phyloP scores from a whole-genome alignment of 2,329 filamentous ascomycete species.

The Ophiostoma tasmaniense region DNA sequence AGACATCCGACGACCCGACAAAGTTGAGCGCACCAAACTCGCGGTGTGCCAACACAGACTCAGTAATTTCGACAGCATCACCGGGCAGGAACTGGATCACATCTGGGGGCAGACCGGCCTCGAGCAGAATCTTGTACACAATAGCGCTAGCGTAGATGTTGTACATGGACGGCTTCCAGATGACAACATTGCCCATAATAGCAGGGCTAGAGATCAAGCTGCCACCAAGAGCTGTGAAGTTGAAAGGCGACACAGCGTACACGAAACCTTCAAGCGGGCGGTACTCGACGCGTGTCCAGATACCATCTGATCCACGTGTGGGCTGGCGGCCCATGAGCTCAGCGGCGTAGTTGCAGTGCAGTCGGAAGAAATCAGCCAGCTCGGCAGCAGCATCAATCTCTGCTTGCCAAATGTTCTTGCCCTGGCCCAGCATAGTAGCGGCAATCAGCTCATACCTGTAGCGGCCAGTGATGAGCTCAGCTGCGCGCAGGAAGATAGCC shows the following conservation, averaged over 20 bases:
- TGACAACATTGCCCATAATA: slow-evolving; percentile 84
- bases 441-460: slow-evolving; percentile 97
- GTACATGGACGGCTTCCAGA: slow-evolving; percentile 95
- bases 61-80: slow-evolving; percentile 75
- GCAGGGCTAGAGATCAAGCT: slow-evolving; percentile 79
- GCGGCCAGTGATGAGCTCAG: slow-evolving; percentile 80
- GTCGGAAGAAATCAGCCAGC: slow-evolving; percentile 83
- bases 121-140: slow-evolving; percentile 79
- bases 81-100: slow-evolving; percentile 94
- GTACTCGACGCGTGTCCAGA: slow-evolving; percentile 90
- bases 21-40: slow-evolving; percentile 90
- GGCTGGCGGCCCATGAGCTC: slow-evolving; percentile 85
- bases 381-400: slow-evolving; percentile 97
- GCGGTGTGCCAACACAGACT: slow-evolving; percentile 63
- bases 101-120: slow-evolving; percentile 79
- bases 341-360: slow-evolving; percentile 89
- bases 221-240: slow-evolving; percentile 90
- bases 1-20: slow-evolving; percentile 85
- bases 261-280: slow-evolving; percentile 92
- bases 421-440: slow-evolving; percentile 89
- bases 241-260: slow-evolving; percentile 89
- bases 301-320: slow-evolving; percentile 67
- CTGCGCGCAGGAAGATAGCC: slow-evolving; percentile 89
- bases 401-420: slow-evolving; percentile 98
- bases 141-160: slow-evolving; percentile 85